Base-by-base conservation (phyloP, 257 asterid species). In the Ocimum tenuiflorum region DNA sequence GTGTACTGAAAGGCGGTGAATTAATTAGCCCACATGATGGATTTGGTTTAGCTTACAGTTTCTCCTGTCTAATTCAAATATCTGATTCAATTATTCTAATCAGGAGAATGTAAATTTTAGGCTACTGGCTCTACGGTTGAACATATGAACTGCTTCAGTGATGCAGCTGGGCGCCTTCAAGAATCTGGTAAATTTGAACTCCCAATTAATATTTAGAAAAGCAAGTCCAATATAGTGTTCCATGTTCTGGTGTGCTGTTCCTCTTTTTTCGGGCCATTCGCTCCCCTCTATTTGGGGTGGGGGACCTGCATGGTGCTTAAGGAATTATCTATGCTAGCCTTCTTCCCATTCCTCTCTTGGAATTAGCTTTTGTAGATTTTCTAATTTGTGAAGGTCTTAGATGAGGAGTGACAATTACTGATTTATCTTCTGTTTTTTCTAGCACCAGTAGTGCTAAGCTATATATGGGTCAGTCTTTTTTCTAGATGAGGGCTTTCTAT, bases 81-180 rank as follows among this genome's bases (percentile, higher is more conserved):
- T 55, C 35, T 36, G 33, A 3, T 68, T 54, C 70, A 29, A 70
- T 8, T 29, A 42, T 59, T 66, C 43, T 80, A 52, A 69, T 49
- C 20, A 45, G 52, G 60, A 70, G 48, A 31, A 27, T 57, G 27
- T 63, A 20, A 46, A 71, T 83, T 67, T 31, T 80, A 94, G 99
- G 96, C 82, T 60, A 81, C 94, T 33, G 72, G 85, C 77, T 81
- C 82, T 58, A 83, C 97, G 2, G 78, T 85, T 61, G 99, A 90
- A 72, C 99, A 94, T 72, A 80, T 94, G 95, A 81, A 69, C 76
- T 94, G 96, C 86, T 88, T 94, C 75, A 81, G 82, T 22, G 97
- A 90, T 73, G 95, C 99, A 11, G 86, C 99, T 17, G 97, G 96
- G 20, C 88, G 79, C 38, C 83, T 94, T 73, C 97, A 90, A 85